phyloP scores from a whole-genome alignment of 306 rosid species.

The Lagenaria siceraria region DNA sequence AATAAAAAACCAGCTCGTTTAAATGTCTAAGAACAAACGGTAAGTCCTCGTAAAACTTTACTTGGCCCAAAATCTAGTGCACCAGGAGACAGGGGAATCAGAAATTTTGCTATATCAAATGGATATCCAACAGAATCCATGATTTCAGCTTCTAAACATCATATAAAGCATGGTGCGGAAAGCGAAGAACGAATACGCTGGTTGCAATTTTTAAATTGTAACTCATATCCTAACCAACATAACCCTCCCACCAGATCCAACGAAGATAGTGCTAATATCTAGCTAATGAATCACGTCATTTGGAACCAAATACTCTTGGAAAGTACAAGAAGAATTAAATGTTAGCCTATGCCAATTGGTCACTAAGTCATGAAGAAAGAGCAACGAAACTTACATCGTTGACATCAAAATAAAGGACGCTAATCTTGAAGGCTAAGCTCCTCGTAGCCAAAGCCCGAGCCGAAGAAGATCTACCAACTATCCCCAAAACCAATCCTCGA shows the following conservation, averaged over 20 bases:
- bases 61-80: not conserved
- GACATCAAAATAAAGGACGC: constrained; percentile 80
- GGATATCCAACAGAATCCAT: not conserved
- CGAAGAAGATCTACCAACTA: constrained; percentile 88
- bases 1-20: not conserved
- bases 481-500: constrained; percentile 87
- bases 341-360: not conserved
- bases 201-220: not conserved
- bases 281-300: not conserved
- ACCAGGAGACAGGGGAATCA: not conserved
- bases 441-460: constrained; percentile 82
- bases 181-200: not conserved
- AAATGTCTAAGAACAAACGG: not conserved
- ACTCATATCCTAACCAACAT: not conserved
- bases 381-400: constrained; percentile 34
- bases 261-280: not conserved
- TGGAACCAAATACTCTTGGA: not conserved
- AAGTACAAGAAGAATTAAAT: not conserved
- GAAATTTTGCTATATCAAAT: not conserved
- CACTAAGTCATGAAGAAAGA: not conserved
- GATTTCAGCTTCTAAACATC: not conserved
- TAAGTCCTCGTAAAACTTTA: not conserved
- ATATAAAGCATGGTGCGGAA: not conserved
- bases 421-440: constrained; percentile 94
- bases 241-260: not conserved